Percentiles rank a stretch among this genome's conserved stretches.
phyloP scores from a whole-genome alignment of 1,139 yeast species.

The Eremothecium sinecaudum region DNA sequence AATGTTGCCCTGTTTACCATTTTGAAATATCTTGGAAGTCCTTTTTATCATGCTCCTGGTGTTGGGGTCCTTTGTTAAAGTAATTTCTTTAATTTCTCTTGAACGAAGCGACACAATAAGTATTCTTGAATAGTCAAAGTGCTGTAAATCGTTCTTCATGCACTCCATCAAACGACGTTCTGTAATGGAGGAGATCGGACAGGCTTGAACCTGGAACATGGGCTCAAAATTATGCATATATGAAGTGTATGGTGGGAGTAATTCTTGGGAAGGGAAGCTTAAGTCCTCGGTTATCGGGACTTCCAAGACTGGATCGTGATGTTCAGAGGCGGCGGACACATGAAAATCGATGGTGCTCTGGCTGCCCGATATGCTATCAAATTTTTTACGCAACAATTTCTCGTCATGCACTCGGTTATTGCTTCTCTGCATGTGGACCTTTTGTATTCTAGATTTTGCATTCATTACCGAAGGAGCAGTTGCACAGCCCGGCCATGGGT shows the following conservation, averaged over 20 bases:
- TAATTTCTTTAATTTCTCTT: constrained; percentile 47
- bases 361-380: constrained; percentile 13
- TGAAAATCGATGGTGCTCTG: constrained; percentile 3
- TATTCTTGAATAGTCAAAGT: constrained; percentile 22
- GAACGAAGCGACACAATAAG: constrained; percentile 42
- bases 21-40: constrained; percentile 22
- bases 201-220: constrained; percentile 34
- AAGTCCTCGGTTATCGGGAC: constrained; percentile 10
- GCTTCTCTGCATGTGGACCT: constrained; percentile 21
- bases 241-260: constrained; percentile 25
- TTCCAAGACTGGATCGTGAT: constrained; percentile 22
- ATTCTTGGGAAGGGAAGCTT: constrained; percentile 12
- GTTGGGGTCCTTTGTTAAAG: constrained; percentile 31
- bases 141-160: constrained; percentile 47
- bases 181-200: constrained; percentile 39
- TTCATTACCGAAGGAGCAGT: constrained; percentile 1
- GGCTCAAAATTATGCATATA: constrained; percentile 25
- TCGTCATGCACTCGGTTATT: constrained; percentile 21
- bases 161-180: constrained; percentile 44
- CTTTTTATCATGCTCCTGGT: constrained; percentile 18
- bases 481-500: constrained; percentile 29
- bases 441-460: constrained; percentile 12
- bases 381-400: constrained; percentile 18
- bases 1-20: constrained; percentile 23
- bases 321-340: constrained; percentile 10